Evolutionary conservation across 495 filamentous ascomycete species (phyloP), one percentile per base, ranked within the genome.

Genomic region (Thozetella sp.): DNA sequence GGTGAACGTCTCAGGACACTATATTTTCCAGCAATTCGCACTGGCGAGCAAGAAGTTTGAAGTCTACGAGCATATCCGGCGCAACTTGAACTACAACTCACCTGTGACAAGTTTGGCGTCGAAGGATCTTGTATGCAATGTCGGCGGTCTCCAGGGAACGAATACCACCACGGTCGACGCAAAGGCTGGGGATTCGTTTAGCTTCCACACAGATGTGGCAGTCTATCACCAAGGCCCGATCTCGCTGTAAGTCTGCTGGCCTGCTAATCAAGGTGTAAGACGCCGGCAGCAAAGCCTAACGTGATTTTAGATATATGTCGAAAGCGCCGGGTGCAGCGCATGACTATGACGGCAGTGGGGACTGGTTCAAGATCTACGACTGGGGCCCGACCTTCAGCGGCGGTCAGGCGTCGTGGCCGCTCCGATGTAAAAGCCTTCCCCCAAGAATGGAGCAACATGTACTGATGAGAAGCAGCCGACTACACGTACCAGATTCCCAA

Each of bases 201-300:
- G 77, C 11, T 85, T 83, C 62, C 75, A 67, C 22, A 71, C 73
- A 0, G 81, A 81, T 58, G 68, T 67, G 2, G 77, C 84, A 19
- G 83, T 86, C 25, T 88, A 87, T 66, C 85, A 88, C 66, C 83
- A 86, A 55, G 85, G 85, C 0, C 85, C 84, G 4, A 71, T 86
- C 40, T 76, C 80, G 2, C 70, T 85, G 66, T 85, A 69, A 54
- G 70, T 70, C 1, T 1, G 23, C 2, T 4, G 6, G 3, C 11
- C 17, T 2, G 19, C 9, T n/a, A 50, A 10, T n/a, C 25, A 1
- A 20, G 13, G 40, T 43, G 17, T 19, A 4, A 3, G 2, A 37
- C n/a, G n/a, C n/a, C n/a, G n/a, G n/a, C n/a, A n/a, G n/a, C n/a
- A 20, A 37, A 11, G 3, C 23, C 45, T 51, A 25, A 54, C 20